Conservation (phyloP, 495 filamentous ascomycete species). For the Aspergillus biplanus region DNA sequence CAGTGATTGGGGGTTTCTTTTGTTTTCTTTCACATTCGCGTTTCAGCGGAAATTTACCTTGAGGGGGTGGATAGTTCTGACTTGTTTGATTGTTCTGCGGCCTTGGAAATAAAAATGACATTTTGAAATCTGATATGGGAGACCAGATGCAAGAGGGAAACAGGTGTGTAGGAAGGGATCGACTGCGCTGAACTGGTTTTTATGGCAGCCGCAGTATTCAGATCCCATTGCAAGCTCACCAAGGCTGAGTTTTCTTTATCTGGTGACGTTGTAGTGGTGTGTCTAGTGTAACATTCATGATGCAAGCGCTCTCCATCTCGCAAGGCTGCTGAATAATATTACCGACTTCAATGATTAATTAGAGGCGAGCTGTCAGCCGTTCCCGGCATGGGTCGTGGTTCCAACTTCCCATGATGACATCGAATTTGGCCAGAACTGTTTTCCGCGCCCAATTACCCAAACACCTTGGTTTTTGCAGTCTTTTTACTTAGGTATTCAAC, state of each 20-base stretch:
- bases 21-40: neutral
- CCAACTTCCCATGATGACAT: constrained; percentile 2
- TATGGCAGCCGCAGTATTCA: neutral
- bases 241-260: neutral
- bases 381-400: neutral
- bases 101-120: constrained; percentile 4
- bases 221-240: neutral
- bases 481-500: too few relatives aligned
- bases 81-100: neutral
- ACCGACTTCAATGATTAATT: neutral
- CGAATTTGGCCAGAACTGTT: constrained; percentile 1
- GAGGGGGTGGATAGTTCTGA: neutral
- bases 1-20: constrained; percentile 1
- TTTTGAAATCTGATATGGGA: neutral
- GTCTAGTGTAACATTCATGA: neutral
- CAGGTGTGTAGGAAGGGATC: constrained; percentile 1
- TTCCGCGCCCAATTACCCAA: neutral
- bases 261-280: constrained; percentile 2
- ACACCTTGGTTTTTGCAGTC: too few relatives aligned
- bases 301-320: neutral
- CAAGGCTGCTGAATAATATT: neutral
- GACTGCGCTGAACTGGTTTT: constrained; percentile 1
- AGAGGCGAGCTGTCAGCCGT: neutral
- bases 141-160: neutral
- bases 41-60: constrained; percentile 1